Conservation (phyloP, 495 filamentous ascomycete species). For the Thozetella sp. region DNA sequence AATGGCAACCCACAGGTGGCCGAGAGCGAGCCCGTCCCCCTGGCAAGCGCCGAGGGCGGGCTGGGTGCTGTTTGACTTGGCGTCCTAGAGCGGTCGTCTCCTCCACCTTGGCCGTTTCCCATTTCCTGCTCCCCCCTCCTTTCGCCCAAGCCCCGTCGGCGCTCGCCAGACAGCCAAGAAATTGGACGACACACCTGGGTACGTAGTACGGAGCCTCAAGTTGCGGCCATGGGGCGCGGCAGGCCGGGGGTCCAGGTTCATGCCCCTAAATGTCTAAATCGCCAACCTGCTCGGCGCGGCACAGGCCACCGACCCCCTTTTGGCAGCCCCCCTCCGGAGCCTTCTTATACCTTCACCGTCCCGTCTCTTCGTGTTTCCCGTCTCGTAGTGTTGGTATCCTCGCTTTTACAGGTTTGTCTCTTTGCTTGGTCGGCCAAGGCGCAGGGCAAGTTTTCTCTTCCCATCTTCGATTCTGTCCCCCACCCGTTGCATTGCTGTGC, state of each 20-base stretch:
- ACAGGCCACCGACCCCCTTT: background rate
- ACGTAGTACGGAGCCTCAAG: conserved; percentile 1
- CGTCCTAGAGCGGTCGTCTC: conserved; percentile 16
- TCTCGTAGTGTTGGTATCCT: background rate
- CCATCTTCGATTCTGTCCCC: conserved; percentile 9
- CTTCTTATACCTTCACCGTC: background rate
- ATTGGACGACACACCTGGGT: background rate
- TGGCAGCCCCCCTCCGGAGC: background rate
- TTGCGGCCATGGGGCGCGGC: background rate
- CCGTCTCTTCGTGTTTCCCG: background rate
- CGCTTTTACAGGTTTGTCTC: conserved; percentile 4
- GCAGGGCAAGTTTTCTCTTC: conserved; percentile 9
- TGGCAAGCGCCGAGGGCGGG: conserved; percentile 21
- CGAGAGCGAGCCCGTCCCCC: conserved; percentile 18
- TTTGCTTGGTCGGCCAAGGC: conserved; percentile 11
- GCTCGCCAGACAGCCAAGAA: conserved; percentile 3
- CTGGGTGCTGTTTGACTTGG: conserved; percentile 31
- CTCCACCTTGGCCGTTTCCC: conserved; percentile 15
- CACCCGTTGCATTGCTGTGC: conserved; percentile 19
- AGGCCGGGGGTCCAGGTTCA: conserved; percentile 1
- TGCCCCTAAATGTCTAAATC: background rate
- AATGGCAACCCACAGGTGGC: conserved; percentile 20
- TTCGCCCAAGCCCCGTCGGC: background rate
- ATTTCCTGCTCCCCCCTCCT: background rate
- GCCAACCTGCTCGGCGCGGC: background rate